Evolutionary conservation across 1,139 yeast species (phyloP).

Genomic region (Candida sp.): DNA sequence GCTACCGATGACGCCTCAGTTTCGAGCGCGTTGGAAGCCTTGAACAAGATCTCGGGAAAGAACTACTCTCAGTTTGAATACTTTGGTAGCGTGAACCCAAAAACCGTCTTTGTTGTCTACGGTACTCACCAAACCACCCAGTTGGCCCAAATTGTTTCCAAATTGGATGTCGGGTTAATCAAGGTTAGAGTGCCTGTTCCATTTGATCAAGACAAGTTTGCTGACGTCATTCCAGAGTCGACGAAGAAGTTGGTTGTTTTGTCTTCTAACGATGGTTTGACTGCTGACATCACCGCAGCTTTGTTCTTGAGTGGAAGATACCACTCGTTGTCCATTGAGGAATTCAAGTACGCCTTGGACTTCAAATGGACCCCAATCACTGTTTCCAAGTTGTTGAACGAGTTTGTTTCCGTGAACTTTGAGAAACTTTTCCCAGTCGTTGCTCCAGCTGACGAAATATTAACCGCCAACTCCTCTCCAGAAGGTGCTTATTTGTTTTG

Average conservation of each 20-base stretch:
- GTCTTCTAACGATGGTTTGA: slow-evolving; percentile 42
- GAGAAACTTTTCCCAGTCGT: slow-evolving; percentile 14
- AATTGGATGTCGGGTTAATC: slow-evolving; percentile 58
- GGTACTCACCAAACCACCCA: slow-evolving; percentile 73
- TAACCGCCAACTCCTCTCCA: slow-evolving; percentile 49
- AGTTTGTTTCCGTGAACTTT: slow-evolving; percentile 34
- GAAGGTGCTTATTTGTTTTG: slow-evolving; percentile 63
- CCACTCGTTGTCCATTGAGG: slow-evolving; percentile 46
- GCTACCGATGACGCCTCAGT: slow-evolving; percentile 41
- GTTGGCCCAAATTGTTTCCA: slow-evolving; percentile 48
- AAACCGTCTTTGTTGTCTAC: slow-evolving; percentile 75
- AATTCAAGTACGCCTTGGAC: slow-evolving; percentile 53
- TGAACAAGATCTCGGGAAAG: slow-evolving; percentile 64
- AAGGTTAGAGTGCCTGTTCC: slow-evolving; percentile 82
- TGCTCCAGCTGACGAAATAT: slow-evolving; percentile 15
- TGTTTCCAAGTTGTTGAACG: slow-evolving; percentile 48
- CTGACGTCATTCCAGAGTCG: slow-evolving; percentile 59
- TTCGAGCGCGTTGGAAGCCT: slow-evolving; percentile 44
- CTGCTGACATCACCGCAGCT: slow-evolving; percentile 76
- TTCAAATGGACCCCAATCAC: slow-evolving; percentile 64
- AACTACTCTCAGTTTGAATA: slow-evolving; percentile 73
- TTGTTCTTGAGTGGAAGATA: slow-evolving; percentile 58
- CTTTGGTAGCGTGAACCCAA: slow-evolving; percentile 62
- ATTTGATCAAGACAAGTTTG: slow-evolving; percentile 66
- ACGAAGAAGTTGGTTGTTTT: slow-evolving; percentile 67